Base-by-base conservation (phyloP, 139 green algal species). In the Coccomyxa sp. region DNA sequence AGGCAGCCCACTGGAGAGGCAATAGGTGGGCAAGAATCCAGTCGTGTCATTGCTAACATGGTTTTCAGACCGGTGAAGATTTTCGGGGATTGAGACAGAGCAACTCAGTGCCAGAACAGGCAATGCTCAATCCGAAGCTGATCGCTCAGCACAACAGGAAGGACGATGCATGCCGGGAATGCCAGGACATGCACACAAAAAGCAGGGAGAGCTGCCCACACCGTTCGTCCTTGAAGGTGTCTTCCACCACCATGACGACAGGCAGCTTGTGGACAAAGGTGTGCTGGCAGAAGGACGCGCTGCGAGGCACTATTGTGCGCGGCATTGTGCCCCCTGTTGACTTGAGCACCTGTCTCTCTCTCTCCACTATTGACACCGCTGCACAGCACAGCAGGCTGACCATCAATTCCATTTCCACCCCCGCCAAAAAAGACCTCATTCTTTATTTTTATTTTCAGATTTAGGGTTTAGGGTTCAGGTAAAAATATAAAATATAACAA, bases 221-320 rank as follows among this genome's bases (percentile, higher is more conserved):
- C 79, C 79, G 38, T 16, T 66, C 79, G 58, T 82, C 79, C 79
- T 75, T 45, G 23, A 57, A 27, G 27, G 79, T 51, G 79, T 82
- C 79, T 58, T 82, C 79, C 27, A 82, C 60, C 27, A 82, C 79
- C 79, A 82, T 57, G 13, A 82, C 79, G 1, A 57, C 27, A 9
- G 79, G 79, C 12, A 67, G 30, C 25, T n/a, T 28, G 27, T 57
- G 57, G 1, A 67, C 27, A 16, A 82, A 67, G 51, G 79, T 74
- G 51, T 31, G 74, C 23, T 67, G 51, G 79, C 79, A 82, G 27
- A 82, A 82, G 58, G 23, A 45, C 12, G 14, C 17, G 25, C 23
- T 18, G 71, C 71, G 71, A 25, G 71, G 71, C 18, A 71, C 21
- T 30, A 77, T 77, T 25, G 21, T 77, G 23, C 25, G 71, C 71